Evolutionary conservation across 1,284 basidiomycete genomes (phyloP), one percentile per base, ranked within the genome.

Genomic region (Trichosporon ovoides): DNA sequence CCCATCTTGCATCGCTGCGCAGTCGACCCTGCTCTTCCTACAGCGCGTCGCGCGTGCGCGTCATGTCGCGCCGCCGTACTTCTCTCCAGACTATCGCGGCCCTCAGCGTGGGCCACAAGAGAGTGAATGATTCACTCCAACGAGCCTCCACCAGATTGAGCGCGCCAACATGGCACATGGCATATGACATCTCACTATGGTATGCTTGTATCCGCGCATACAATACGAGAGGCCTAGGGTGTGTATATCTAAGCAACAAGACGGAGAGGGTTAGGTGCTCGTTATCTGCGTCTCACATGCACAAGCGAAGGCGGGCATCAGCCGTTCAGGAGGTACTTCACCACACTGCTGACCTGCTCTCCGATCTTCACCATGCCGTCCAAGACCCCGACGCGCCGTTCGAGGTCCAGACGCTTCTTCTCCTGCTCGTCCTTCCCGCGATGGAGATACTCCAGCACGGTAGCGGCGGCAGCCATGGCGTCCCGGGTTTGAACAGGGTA

Each of bases 311-410:
- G 22, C 24, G 43, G 16, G 22, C 43, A 48, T 48, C 24, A 48
- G 43, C 43, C 43, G 24, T 48, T 70, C 65, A 76, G 63, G 20
- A 76, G 64, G 61, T 66, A 74, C 31, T 71, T 63, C n/a, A 76
- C 74, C 3, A 76, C 73, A 4, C 62, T 66, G 22, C 66, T 62
- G 9, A 76, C 74, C 18, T 69, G 66, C 51, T 76, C 74, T 12
- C 74, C 74, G 20, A 69, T 68, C 61, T 69, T 71, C 24, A 65
- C 70, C 72, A 76, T 75, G 18, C 74, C 74, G 55, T 76, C 68
- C 43, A 76, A 54, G 13, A 76, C 74, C 35, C 70, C 72, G 12
- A 73, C 69, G 33, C 73, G 58, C 37, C 74, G 57, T 59, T 75
- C 72, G 7, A 73, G 59, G 14, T 75, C 69, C 11, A 75, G 48